Evolutionary conservation across 2,329 filamentous ascomycete genomes (phyloP).

Genomic region (Fusarium setosum): DNA sequence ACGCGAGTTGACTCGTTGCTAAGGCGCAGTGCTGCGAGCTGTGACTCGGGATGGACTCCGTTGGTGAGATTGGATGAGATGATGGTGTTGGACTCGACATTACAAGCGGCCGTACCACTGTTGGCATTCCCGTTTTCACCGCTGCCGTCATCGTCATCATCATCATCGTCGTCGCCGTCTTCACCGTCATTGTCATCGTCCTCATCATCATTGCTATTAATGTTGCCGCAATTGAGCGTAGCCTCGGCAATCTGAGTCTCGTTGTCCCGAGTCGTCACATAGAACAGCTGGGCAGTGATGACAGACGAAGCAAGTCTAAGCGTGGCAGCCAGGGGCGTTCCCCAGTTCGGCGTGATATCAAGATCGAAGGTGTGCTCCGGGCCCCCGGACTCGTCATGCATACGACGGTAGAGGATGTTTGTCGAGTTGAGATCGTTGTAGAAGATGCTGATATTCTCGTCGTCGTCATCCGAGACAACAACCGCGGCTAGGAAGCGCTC

Average conservation of each 20-base stretch:
- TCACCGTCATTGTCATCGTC: conserved; percentile 4
- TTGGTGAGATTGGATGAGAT: conserved; percentile 23
- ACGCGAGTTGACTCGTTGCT: conserved; percentile 18
- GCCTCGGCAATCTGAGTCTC: conserved; percentile 27
- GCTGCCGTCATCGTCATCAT: background rate
- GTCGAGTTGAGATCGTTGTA: conserved; percentile 35
- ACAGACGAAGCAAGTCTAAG: conserved; percentile 6
- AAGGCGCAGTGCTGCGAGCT: conserved; percentile 27
- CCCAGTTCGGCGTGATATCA: conserved; percentile 30
- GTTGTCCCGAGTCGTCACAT: conserved; percentile 20
- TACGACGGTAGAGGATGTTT: conserved; percentile 24
- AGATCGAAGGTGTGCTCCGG: conserved; percentile 22
- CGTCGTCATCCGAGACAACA: conserved; percentile 12
- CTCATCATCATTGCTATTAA: conserved; percentile 6
- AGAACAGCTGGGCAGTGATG: conserved; percentile 25
- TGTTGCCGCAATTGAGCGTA: conserved; percentile 21
- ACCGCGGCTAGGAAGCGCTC: conserved; percentile 24
- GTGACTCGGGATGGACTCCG: conserved; percentile 24
- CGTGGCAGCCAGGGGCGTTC: conserved; percentile 30
- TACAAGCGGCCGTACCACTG: conserved; percentile 7
- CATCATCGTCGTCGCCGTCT: background rate
- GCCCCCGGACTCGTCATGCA: conserved; percentile 16
- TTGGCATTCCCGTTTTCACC: background rate
- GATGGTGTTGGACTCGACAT: conserved; percentile 26
- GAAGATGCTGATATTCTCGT: conserved; percentile 31